These are phyloP conservation scores for Galeopsis tetrahit DNA, from an alignment of 257 asterid genomes.

Conservation along the genomic window DNA sequence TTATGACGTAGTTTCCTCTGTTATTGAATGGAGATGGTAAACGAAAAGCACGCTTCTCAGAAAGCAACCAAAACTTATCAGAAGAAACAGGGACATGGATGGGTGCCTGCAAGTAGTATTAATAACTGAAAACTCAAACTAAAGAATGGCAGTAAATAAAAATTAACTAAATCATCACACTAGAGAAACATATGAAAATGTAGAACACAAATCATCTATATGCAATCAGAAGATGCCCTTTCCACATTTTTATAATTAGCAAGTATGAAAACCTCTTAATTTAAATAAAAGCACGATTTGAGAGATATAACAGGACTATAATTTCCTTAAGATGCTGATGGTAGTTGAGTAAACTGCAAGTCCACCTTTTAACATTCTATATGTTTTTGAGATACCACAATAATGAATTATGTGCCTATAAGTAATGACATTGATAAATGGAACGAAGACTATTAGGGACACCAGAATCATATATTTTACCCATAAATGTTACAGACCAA, in stretches of 20 bases:
- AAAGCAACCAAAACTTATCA: conserved; percentile 90
- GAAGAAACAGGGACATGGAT: conserved; percentile 85
- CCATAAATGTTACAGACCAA: not conserved
- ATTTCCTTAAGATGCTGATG: conserved; percentile 16
- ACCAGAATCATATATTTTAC: conserved; percentile 14
- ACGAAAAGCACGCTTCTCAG: conserved; percentile 65
- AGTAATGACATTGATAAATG: not conserved
- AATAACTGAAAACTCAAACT: conserved; percentile 15
- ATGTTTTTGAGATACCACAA: conserved; percentile 23
- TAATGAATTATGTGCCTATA: conserved; percentile 11
- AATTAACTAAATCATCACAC: conserved; percentile 8
- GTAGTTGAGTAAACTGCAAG: not conserved
- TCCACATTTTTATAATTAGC: conserved; percentile 12
- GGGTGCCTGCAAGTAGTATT: conserved; percentile 73
- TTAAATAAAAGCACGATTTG: conserved; percentile 6
- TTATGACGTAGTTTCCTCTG: conserved; percentile 87
- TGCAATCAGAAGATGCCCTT: conserved; percentile 2
- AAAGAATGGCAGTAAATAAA: conserved; percentile 17
- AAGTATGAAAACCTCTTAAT: not conserved
- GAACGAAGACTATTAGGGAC: conserved; percentile 1
- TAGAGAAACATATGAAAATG: conserved; percentile 20
- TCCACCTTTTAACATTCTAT: conserved; percentile 12
- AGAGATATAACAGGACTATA: not conserved
- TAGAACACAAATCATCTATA: conserved; percentile 22
- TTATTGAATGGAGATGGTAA: conserved; percentile 89